Evolutionary conservation across 208 protist genomes (phyloP), one percentile per base, ranked within the genome.

Genomic region (Trypanosoma lewisi): DNA sequence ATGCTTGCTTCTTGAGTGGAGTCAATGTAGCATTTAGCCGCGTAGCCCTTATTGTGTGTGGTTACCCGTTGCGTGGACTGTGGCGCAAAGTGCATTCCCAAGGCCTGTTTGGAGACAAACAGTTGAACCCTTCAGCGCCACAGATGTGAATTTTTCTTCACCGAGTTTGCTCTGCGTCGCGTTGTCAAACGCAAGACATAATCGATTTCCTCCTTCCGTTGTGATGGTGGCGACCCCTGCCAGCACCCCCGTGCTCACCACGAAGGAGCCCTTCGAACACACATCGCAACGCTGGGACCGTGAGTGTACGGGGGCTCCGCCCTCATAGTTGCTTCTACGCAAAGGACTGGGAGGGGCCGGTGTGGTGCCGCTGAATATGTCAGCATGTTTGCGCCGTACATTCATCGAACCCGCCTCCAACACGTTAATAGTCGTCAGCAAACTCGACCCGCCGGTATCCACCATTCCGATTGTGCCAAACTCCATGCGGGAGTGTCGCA

Each of bases 391-490:
- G 9, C 27, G 28, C 17, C 48, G 44, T 33, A 6, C 27, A 36
- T 41, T 57, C 12, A 57, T 33, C 51, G 34, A 28, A 12, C 48
- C 51, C 16, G 59, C 45, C 23, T 88, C 85, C 14, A 92, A 57
- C 9, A 42, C 72, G 17, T 45, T 39, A 23, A 89, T 55, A 27
- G 62, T 64, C 12, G 64, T 79, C 12, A 83, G 8, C 0, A 68
- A n/a, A 1, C 58, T 34, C 14, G 30, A 67, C 14, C 85, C 85
- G 7, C 48, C 55, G 4, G 76, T 64, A 44, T 92, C 85, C 11
- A 92, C 85, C 44, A 88, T 68, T 4, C 72, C 85, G 17, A 90
- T 51, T 0, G 55, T 50, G 0, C 80, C 80, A 54, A 76, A 78
- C 9, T 47, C 37, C 11, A 23, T 59, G 11, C 57, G 31, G 34